Conservation (phyloP, 805 yeast genomes). For the Vanderwaltozyma tropicalis region DNA sequence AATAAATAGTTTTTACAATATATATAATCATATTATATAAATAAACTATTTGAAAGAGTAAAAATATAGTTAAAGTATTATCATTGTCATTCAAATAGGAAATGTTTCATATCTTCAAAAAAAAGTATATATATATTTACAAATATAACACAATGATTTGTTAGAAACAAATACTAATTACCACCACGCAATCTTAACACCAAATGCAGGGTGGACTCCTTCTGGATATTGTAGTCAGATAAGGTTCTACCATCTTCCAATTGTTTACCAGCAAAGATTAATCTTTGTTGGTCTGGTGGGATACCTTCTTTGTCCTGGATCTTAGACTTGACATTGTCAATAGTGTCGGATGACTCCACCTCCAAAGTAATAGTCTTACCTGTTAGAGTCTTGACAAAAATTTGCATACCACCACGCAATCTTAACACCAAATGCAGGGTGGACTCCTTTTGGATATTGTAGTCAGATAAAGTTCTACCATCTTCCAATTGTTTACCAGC, state of each 20-base stretch:
- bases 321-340: slow-evolving; percentile 79
- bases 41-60: too few species aligned
- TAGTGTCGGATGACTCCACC: slow-evolving; percentile 90
- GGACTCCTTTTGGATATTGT: slow-evolving; percentile 65
- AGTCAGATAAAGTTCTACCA: slow-evolving; percentile 61
- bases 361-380: slow-evolving; percentile 68
- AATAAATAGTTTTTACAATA: too few species aligned
- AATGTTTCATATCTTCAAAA: too few species aligned
- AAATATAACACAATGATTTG: too few species aligned
- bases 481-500: slow-evolving; percentile 68
- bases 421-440: slow-evolving; percentile 61
- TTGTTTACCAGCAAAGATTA: slow-evolving; percentile 55
- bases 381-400: slow-evolving; percentile 30
- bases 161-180: slow-evolving; percentile 37
- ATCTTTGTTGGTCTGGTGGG: slow-evolving; percentile 61
- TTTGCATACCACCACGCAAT: slow-evolving; percentile 59
- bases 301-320: slow-evolving; percentile 62
- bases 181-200: slow-evolving; percentile 63
- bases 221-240: slow-evolving; percentile 60
- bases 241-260: slow-evolving; percentile 60
- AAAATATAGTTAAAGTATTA: too few species aligned
- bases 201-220: slow-evolving; percentile 57
- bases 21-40: too few species aligned
- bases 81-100: too few species aligned
- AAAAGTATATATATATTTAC: too few species aligned